These are phyloP conservation scores for Fomitopsis pinicola DNA, from an alignment of 1,284 basidiomycete species.

Conservation along the genomic window DNA sequence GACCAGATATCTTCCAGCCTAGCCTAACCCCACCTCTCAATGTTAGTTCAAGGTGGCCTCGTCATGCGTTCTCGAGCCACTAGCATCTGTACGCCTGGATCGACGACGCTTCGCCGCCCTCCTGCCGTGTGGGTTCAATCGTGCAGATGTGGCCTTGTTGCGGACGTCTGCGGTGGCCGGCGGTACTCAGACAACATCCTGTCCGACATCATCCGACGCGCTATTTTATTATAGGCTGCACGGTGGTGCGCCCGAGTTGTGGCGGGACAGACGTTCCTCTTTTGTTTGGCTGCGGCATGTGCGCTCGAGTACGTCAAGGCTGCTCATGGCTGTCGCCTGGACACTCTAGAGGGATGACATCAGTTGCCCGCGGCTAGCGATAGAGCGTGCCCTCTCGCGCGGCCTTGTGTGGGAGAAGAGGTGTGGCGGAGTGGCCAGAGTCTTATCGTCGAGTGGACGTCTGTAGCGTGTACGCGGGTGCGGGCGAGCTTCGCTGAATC, in stretches of 20 bases:
- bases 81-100: no score
- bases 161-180: background rate
- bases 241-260: background rate
- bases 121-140: no score
- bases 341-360: background rate
- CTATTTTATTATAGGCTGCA: background rate
- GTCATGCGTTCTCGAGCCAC: background rate
- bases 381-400: background rate
- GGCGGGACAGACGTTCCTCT: background rate
- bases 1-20: background rate
- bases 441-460: background rate
- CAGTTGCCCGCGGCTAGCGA: background rate
- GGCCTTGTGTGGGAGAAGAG: background rate
- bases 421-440: background rate
- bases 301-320: background rate
- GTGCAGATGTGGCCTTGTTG: no score
- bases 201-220: background rate
- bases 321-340: background rate
- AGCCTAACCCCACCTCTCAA: background rate
- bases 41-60: background rate
- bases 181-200: background rate
- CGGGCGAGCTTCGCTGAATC: conserved; percentile 9
- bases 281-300: background rate
- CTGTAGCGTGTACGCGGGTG: background rate
- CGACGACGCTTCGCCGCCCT: no score